These are phyloP conservation scores for Aegilops speltoides DNA, from an alignment of 176 grass and related monocot species.

Conservation along the genomic window DNA sequence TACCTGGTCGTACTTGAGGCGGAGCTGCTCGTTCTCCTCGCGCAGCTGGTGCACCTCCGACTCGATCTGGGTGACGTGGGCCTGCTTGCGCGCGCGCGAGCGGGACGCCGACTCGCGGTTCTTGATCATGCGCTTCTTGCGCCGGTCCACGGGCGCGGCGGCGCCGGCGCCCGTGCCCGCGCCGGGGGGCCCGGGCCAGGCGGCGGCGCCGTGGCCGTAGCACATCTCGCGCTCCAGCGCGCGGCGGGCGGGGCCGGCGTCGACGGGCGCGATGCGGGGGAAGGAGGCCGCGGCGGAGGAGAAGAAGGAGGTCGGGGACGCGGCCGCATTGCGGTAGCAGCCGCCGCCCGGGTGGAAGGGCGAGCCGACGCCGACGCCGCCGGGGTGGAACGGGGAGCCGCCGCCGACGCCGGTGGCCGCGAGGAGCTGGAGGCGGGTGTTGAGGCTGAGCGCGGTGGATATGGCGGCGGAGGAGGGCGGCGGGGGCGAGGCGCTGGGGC, in stretches of 20 bases:
- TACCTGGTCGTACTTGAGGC: constrained; percentile 49
- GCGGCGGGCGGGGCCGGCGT: neutral
- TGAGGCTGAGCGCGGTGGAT: constrained; percentile 52
- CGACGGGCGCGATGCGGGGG: neutral
- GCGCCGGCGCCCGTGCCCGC: neutral
- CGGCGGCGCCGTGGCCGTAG: neutral
- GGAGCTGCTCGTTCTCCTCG: constrained; percentile 48
- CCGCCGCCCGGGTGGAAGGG: neutral
- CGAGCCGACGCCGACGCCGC: neutral
- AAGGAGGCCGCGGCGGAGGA: neutral
- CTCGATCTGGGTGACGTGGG: constrained; percentile 44
- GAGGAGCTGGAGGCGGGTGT: constrained; percentile 35
- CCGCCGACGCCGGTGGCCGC: neutral
- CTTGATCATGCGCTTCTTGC: constrained; percentile 74
- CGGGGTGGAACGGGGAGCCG: neutral
- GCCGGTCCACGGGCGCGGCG: constrained; percentile 18
- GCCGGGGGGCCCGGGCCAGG: neutral
- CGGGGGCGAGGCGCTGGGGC: constrained; percentile 36
- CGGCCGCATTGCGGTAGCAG: constrained; percentile 28
- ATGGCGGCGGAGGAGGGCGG: neutral
- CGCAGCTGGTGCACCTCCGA: constrained; percentile 39
- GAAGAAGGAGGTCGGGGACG: constrained; percentile 20
- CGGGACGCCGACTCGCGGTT: constrained; percentile 77
- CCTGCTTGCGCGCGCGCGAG: constrained; percentile 71
- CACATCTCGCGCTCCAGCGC: constrained; percentile 29